Base-by-base conservation (phyloP, 1,139 yeast species). In the Tardiomyces blankii region DNA sequence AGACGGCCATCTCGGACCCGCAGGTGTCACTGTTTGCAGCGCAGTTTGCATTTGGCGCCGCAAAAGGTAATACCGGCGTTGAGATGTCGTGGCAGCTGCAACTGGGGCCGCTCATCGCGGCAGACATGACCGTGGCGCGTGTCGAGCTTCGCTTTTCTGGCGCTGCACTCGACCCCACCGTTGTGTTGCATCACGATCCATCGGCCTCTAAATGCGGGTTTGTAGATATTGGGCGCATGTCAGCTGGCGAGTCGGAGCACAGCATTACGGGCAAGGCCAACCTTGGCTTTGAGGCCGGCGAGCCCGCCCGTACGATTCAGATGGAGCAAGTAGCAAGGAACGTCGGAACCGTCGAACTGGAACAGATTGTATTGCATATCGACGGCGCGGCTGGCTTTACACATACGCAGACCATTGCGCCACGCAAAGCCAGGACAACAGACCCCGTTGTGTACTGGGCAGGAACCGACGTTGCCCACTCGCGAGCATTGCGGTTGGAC, bases 1-100 rank as follows among this genome's bases (percentile, higher is more conserved):
- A 30, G 16, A 30, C 35, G 5, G 35, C 16, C n/a, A 42, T 42
- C 39, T 44, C 19, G 41, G 46, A 42, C 18, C 44, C 40, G 23
- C 46, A 47, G 16, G 33, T 46, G 23, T 39, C 47, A 35, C 44
- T 47, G 6, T 47, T 49, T 23, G 18, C 27, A 1, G 55, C 54
- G 12, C 46, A 50, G 2, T 55, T 56, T 41, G 49, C 53, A 7
- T 59, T 59, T 46, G 53, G 49, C 38, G 25, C 52, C 9, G 33
- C 47, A 5, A 54, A 54, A 27, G 50, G 56, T 45, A 55, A 53
- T 44, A 44, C 57, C 5, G 62, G 62, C 2, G 40, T 57, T 6
- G 54, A 54, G 2, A 46, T 49, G 9, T 39, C 40, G 11, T 48
- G 52, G 6, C 64, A 60, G 45, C 41, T 59, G 16, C 46, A 51